Base-by-base conservation (phyloP, 768 basidiomycete genomes). In the Ramaria sp. region DNA sequence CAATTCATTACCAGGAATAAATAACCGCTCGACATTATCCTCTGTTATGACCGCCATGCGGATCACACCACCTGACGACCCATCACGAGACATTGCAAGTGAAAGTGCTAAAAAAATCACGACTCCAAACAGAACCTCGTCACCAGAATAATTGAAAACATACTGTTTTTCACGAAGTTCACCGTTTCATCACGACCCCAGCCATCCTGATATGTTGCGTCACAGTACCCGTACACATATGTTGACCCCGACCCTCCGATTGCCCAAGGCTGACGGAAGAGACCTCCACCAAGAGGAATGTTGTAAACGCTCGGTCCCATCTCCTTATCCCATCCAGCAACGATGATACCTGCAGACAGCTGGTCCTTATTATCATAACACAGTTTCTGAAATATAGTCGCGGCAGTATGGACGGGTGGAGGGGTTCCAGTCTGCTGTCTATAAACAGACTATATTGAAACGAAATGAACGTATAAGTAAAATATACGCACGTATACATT, bases 141-240 rank as follows among this genome's bases (percentile, higher is more conserved):
- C 16, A n/a, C 39, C 16, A 41, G 39, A 41, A 8, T 16, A n/a
- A 34, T 2, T 4, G 7, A 13, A 15, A 44, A 78, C 89, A 56
- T 65, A 96, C 95, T 92, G 71, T 98, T 96, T 72, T 82, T 88
- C 56, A 98, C 95, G 64, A 99, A 98, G 36, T 94, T 75, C 54
- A 99, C 71, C 0, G 93, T 96, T 70, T 97, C 81, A 37, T 92
- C 89, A 61, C 78, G 78, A 6, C 79, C 82, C 93, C 90, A 95
- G 15, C 88, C 90, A 27, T 97, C 94, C 68, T 82, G 71, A 66
- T 87, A 99, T 25, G 93, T 97, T n/a, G 96, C 92, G 67, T 99
- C 96, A 62, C 96, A 98, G 71, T 97, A 98, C 50, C 95, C 96
- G 65, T 98, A 99, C 10, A 98, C 92, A 66, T 98, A 99, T 7